phyloP scores from a whole-genome alignment of 1,284 basidiomycete species.

The Spongiforma sp. region DNA sequence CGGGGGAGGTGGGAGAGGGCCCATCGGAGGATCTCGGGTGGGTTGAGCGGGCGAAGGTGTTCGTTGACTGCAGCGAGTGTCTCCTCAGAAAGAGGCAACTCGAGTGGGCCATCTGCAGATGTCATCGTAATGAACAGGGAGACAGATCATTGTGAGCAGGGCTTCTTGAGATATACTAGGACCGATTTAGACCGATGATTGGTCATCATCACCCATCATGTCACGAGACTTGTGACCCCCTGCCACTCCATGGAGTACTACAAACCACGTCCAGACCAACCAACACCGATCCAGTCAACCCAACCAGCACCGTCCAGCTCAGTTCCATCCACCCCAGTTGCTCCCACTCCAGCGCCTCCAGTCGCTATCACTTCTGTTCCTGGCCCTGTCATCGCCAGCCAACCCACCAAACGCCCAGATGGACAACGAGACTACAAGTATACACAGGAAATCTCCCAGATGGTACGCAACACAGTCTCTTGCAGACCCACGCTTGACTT shows the following conservation, averaged over 20 bases:
- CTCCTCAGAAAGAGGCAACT: conserved; percentile 68
- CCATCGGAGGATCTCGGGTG: conserved; percentile 87
- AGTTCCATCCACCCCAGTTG: conserved; percentile 29
- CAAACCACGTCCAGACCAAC: conserved; percentile 33
- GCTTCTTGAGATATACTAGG: neutral
- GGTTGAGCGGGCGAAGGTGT: conserved; percentile 67
- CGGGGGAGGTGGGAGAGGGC: conserved; percentile 78
- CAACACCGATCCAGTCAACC: conserved; percentile 23
- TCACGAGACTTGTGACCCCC: no score
- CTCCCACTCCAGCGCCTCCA: conserved; percentile 8
- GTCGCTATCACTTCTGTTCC: conserved; percentile 12
- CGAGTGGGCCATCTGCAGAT: conserved; percentile 47
- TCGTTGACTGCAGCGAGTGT: conserved; percentile 75
- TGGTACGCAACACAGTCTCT: no score
- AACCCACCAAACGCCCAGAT: conserved; percentile 28
- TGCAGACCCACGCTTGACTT: no score
- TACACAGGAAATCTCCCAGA: conserved; percentile 80
- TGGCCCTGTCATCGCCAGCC: conserved; percentile 11
- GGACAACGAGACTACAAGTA: conserved; percentile 66
- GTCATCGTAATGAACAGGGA: conserved; percentile 13
- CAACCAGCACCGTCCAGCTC: conserved; percentile 22
- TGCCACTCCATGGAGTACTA: conserved; percentile 38
- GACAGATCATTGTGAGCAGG: neutral
- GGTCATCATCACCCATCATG: neutral
- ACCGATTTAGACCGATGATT: no score